A percentile compares a stretch with the other conserved stretches of the same genome.
These are phyloP conservation scores for Crithidia acanthocephali DNA, from an alignment of 208 protist species.

Conservation along the genomic window DNA sequence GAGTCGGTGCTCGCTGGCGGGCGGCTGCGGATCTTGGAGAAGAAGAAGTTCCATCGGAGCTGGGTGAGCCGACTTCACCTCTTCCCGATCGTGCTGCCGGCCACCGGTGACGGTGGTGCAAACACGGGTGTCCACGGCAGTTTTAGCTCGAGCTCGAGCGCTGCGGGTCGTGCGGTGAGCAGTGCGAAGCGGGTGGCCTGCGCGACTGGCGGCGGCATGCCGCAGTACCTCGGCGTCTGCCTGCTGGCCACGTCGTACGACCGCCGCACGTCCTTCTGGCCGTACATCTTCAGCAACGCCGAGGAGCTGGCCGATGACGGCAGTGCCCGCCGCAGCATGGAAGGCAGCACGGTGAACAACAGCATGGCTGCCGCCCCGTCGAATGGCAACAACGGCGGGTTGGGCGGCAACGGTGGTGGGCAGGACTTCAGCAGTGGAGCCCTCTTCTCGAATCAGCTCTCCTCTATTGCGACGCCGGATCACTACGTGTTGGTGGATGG, in stretches of 20 bases:
- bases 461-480: constrained; percentile 4
- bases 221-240: constrained; percentile 46
- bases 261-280: constrained; percentile 79
- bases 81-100: constrained; percentile 54
- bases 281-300: constrained; percentile 34
- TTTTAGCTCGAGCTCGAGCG: neutral
- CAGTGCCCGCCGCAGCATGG: neutral
- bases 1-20: constrained; percentile 26
- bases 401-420: neutral
- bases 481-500: constrained; percentile 44
- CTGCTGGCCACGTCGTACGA: constrained; percentile 81
- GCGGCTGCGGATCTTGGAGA: constrained; percentile 53
- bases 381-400: neutral
- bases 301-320: constrained; percentile 10
- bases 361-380: neutral
- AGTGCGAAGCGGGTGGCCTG: constrained; percentile 4
- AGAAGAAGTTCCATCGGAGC: constrained; percentile 70
- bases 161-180: neutral
- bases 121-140: neutral
- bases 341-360: neutral
- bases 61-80: constrained; percentile 65
- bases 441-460: neutral
- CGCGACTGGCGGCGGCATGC: constrained; percentile 42
- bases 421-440: neutral
- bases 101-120: neutral